Evolutionary conservation across 495 filamentous ascomycete genomes (phyloP), one percentile per base, ranked within the genome.

Genomic region (Neurospora sp.): DNA sequence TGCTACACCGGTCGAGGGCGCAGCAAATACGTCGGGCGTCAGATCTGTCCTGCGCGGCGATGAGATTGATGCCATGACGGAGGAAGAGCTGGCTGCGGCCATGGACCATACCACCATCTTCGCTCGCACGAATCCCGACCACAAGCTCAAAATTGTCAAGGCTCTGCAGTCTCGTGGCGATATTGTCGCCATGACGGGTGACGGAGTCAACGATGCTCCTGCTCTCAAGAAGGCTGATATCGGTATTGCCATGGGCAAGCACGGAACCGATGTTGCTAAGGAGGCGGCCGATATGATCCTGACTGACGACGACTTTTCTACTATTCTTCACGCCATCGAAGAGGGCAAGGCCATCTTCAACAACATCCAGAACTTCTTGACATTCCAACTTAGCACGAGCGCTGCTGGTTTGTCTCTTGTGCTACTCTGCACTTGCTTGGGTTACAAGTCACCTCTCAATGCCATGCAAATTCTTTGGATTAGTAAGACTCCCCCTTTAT

Each of bases 391-490:
- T 59, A 97, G 94, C 79, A 99, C 96, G 72, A 97, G 94, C 78
- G 95, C 96, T 42, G 96, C 96, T 75, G 94, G 96, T 39, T 85
- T 99, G 71, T 92, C 92, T 76, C 86, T 99, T 35, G 96, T 99
- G 7, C 86, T 99, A 70, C 78, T 98, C 75, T 96, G 93, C 82
- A 98, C 96, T 37, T 91, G 92, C 73, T 85, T 97, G 73, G 96
- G 96, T 17, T 94, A 96, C 83, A 92, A 92, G 79, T 97, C 94
- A 75, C 96, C 96, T 48, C 84, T 99, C 40, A 99, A 99, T 78
- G 93, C 96, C 41, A 99, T 98, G 95, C 96, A 99, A 83, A 99
- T 99, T 80, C 86, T 99, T 61, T 99, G 96, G 96, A 98, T 99
- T 76, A 99, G 95, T 98, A 84, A 82, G 93, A 88, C 31, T 17